phyloP scores from a whole-genome alignment of 345 rosid species.

The Psidium guajava region DNA sequence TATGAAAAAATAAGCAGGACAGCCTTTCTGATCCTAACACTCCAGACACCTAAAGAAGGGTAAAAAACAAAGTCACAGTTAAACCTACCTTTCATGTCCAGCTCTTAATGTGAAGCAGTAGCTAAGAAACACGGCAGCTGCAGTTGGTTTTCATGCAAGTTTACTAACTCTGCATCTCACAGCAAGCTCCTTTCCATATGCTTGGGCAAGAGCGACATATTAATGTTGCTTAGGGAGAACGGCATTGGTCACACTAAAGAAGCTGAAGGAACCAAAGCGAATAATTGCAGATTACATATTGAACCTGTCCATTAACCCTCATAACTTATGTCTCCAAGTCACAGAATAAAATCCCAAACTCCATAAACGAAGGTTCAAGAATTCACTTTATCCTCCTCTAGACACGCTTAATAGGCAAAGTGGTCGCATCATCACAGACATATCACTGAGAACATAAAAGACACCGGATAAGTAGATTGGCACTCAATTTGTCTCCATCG shows the following conservation, averaged over 20 bases:
- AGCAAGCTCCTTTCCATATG: neutral
- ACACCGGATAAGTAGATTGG: constrained; percentile 6
- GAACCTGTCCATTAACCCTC: constrained; percentile 29
- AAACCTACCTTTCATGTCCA: neutral
- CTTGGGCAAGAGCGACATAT: neutral
- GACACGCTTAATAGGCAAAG: constrained; percentile 18
- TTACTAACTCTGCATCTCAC: neutral
- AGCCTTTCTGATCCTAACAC: neutral
- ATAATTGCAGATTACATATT: constrained; percentile 10
- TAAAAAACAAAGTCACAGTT: neutral
- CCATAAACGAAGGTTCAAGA: constrained; percentile 21
- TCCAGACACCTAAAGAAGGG: neutral
- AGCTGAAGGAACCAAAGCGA: constrained; percentile 13
- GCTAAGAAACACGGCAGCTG: neutral
- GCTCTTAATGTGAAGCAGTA: neutral
- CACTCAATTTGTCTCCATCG: constrained; percentile 64
- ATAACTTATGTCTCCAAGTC: constrained; percentile 25
- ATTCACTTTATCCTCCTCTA: constrained; percentile 1
- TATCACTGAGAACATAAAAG: constrained; percentile 14
- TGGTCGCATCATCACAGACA: constrained; percentile 10
- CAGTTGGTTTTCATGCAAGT: neutral
- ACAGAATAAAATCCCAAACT: constrained; percentile 28
- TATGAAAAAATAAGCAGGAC: neutral
- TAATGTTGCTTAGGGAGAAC: neutral
- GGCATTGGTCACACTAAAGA: neutral